These are phyloP conservation scores for Umbelopsis isabellina DNA, from an alignment of 192 early-diverging fungal species.

Conservation along the genomic window DNA sequence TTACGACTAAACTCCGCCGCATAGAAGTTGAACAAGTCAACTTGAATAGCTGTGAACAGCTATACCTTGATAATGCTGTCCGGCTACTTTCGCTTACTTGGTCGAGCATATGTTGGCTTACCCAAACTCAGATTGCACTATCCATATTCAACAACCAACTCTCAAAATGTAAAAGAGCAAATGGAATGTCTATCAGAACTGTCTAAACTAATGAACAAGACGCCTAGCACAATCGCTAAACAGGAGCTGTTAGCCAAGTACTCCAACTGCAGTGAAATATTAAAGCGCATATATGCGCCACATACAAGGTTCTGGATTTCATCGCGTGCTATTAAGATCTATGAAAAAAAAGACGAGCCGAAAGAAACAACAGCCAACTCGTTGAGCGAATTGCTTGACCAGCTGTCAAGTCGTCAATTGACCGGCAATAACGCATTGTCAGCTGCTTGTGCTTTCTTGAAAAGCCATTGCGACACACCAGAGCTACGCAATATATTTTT, in stretches of 20 bases:
- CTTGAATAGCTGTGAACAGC: too few relatives aligned
- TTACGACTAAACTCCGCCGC: too few relatives aligned
- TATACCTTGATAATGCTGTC: too few relatives aligned
- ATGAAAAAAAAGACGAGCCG: conserved; percentile 13
- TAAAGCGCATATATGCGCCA: conserved; percentile 38
- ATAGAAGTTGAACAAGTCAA: too few relatives aligned
- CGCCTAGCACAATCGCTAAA: conserved; percentile 27
- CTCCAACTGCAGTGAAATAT: conserved; percentile 15
- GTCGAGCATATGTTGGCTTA: too few relatives aligned
- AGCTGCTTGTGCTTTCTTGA: conserved; percentile 19
- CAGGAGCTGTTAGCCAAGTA: conserved; percentile 20
- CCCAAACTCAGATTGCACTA: background rate
- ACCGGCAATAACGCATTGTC: conserved; percentile 28
- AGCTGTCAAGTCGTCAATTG: conserved; percentile 27
- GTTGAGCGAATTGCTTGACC: conserved; percentile 22
- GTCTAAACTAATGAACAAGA: conserved; percentile 25
- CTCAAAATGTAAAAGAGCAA: background rate
- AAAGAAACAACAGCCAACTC: background rate
- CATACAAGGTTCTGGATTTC: conserved; percentile 17
- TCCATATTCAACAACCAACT: background rate
- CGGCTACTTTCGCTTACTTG: too few relatives aligned
- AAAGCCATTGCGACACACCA: conserved; percentile 17
- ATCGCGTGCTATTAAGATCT: conserved; percentile 12
- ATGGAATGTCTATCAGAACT: conserved; percentile 2
- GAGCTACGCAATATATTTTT: conserved; percentile 32